Percentiles rank a stretch among this genome's conserved stretches.
Conservation (phyloP, 2,329 filamentous ascomycete genomes). For the Amesomyces nigricolor region DNA sequence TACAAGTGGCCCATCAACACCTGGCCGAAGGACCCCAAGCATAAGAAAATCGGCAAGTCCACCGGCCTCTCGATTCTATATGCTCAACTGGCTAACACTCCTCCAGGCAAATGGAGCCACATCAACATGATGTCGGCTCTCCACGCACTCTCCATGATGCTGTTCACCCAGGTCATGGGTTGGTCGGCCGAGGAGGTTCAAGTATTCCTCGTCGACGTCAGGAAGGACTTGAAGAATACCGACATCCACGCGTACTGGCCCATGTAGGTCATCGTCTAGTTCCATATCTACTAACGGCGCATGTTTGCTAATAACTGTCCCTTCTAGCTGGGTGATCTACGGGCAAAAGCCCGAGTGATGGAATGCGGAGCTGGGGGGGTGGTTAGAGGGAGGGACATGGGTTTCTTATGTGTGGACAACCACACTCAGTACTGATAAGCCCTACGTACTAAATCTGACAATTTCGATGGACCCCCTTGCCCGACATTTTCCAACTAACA, state of each 20-base stretch:
- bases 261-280: no score
- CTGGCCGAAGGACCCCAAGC: conserved; percentile 15
- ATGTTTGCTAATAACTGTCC: background rate
- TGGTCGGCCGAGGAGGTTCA: conserved; percentile 27
- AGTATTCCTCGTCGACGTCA: conserved; percentile 16
- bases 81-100: background rate
- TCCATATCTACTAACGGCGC: no score
- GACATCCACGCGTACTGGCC: conserved; percentile 16
- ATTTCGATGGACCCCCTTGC: no score
- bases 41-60: conserved; percentile 15
- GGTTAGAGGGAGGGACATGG: no score
- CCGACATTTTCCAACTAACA: no score
- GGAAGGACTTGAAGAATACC: conserved; percentile 18
- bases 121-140: conserved; percentile 28
- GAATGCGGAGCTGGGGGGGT: no score
- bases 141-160: conserved; percentile 27
- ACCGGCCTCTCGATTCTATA: background rate
- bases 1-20: conserved; percentile 19
- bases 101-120: conserved; percentile 27
- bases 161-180: conserved; percentile 26
- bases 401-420: no score
- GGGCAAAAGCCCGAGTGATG: conserved; percentile 11
- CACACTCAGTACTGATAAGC: no score
- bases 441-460: no score
- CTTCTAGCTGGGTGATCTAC: conserved; percentile 4